Conservation (phyloP, 371 early-diverging fungal species). For the Rhizopus microsporus region DNA sequence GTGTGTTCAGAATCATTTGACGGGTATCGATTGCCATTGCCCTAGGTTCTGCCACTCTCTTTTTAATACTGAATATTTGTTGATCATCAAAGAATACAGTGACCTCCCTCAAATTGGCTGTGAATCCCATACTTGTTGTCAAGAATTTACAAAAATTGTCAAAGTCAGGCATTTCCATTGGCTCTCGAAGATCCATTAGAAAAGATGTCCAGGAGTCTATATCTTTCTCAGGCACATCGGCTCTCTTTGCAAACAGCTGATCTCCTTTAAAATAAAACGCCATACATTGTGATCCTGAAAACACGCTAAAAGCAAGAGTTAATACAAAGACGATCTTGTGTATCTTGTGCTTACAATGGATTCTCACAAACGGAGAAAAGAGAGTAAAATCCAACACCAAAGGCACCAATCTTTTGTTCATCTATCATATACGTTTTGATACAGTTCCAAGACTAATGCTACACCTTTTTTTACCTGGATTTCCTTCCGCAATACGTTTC, state of each 20-base stretch:
- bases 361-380: conserved; percentile 88
- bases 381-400: conserved; percentile 89
- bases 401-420: conserved; percentile 79
- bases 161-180: conserved; percentile 70
- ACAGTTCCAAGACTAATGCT: not conserved
- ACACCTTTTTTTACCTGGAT: conserved; percentile 59
- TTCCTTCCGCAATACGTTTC: conserved; percentile 90
- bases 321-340: not conserved
- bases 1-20: conserved; percentile 57
- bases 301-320: conserved; percentile 40
- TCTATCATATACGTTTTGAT: conserved; percentile 17
- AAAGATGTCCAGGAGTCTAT: conserved; percentile 72
- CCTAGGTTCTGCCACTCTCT: conserved; percentile 65
- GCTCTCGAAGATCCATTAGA: conserved; percentile 75
- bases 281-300: conserved; percentile 78
- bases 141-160: conserved; percentile 80
- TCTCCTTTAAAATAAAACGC: conserved; percentile 91
- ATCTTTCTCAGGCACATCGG: conserved; percentile 53
- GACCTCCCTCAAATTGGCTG: conserved; percentile 70
- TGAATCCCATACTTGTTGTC: conserved; percentile 84
- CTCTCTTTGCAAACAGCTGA: conserved; percentile 81
- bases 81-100: conserved; percentile 66
- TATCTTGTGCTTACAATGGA: conserved; percentile 64
- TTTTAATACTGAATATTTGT: conserved; percentile 60
- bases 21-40: conserved; percentile 58